A percentile compares a stretch with the other conserved stretches of the same genome.
Evolutionary conservation across 164 flowering plant genomes (phyloP).

Genomic region (Berberis vulgaris): DNA sequence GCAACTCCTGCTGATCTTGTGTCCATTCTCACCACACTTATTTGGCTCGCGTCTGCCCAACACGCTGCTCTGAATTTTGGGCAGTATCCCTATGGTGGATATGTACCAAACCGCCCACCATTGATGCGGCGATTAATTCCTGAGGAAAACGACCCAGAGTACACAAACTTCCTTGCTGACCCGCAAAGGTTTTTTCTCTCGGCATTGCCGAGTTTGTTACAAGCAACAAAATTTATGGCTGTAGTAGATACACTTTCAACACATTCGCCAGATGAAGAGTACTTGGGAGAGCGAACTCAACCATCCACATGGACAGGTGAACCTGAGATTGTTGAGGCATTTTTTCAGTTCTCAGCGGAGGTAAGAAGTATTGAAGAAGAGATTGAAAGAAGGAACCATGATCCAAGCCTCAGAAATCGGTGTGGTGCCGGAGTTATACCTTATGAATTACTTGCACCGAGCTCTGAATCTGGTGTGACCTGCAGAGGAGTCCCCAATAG

Average conservation of each 20-base stretch:
- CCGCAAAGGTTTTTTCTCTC: conserved; percentile 69
- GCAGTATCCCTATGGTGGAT: conserved; percentile 93
- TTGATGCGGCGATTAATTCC: conserved; percentile 78
- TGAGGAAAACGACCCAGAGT: conserved; percentile 63
- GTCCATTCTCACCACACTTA: conserved; percentile 68
- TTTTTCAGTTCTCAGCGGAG: conserved; percentile 66
- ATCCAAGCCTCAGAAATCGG: conserved; percentile 46
- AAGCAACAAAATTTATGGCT: conserved; percentile 79
- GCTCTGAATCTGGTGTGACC: conserved; percentile 84
- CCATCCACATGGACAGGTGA: conserved; percentile 75
- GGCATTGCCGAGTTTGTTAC: conserved; percentile 59
- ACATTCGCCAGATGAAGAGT: conserved; percentile 94
- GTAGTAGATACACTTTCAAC: conserved; percentile 85
- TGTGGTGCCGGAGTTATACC: conserved; percentile 96
- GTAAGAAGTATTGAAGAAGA: conserved; percentile 59
- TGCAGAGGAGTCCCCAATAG: conserved; percentile 92
- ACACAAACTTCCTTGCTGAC: conserved; percentile 41
- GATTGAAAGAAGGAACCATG: conserved; percentile 59
- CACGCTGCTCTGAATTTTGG: conserved; percentile 96
- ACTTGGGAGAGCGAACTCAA: conserved; percentile 73
- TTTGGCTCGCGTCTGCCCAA: conserved; percentile 95
- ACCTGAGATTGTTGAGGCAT: conserved; percentile 55
- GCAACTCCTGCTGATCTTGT: conserved; percentile 33
- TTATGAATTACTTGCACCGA: conserved; percentile 80
- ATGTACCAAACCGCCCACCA: conserved; percentile 93